Evolutionary conservation across 1,284 basidiomycete genomes (phyloP).

Genomic region (Golubevia sp.): DNA sequence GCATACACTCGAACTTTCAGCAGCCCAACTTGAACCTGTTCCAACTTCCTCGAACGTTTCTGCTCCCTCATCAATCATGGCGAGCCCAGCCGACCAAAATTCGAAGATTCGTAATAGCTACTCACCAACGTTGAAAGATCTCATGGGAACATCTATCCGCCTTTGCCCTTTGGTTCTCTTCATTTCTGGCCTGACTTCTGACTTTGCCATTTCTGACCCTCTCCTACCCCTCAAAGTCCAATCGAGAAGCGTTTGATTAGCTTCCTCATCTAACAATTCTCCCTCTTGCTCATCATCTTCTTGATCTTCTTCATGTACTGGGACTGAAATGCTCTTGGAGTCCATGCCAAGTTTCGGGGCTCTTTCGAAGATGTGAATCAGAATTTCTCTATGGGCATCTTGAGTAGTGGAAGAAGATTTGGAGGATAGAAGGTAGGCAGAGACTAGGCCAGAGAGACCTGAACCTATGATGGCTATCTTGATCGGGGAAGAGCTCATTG

Average conservation of each 20-base stretch:
- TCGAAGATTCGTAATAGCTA: too few relatives aligned
- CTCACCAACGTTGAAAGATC: slow-evolving; percentile 44
- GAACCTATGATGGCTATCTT: slow-evolving; percentile 51
- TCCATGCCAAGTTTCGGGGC: slow-evolving; percentile 48
- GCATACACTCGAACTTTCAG: too few relatives aligned
- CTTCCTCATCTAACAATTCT: too few relatives aligned
- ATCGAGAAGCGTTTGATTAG: too few relatives aligned
- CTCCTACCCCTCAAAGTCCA: too few relatives aligned
- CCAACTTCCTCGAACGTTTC: too few relatives aligned
- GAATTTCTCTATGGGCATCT: slow-evolving; percentile 7
- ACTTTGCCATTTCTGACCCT: background rate
- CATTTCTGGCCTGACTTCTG: background rate
- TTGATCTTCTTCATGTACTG: slow-evolving; percentile 5
- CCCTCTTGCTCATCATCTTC: background rate
- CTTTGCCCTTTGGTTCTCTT: background rate
- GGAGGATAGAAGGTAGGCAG: slow-evolving; percentile 34
- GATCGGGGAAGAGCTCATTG: slow-evolving; percentile 5
- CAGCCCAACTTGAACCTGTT: too few relatives aligned
- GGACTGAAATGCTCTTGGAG: slow-evolving; percentile 41
- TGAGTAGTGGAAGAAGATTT: slow-evolving; percentile 8
- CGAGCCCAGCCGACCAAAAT: too few relatives aligned
- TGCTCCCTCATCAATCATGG: too few relatives aligned
- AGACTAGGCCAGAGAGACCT: slow-evolving; percentile 44
- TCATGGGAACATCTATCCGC: slow-evolving; percentile 56
- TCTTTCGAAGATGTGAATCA: slow-evolving; percentile 46